Evolutionary conservation across 768 basidiomycete genomes (phyloP), one percentile per base, ranked within the genome.

Genomic region (Naematelia encephala): DNA sequence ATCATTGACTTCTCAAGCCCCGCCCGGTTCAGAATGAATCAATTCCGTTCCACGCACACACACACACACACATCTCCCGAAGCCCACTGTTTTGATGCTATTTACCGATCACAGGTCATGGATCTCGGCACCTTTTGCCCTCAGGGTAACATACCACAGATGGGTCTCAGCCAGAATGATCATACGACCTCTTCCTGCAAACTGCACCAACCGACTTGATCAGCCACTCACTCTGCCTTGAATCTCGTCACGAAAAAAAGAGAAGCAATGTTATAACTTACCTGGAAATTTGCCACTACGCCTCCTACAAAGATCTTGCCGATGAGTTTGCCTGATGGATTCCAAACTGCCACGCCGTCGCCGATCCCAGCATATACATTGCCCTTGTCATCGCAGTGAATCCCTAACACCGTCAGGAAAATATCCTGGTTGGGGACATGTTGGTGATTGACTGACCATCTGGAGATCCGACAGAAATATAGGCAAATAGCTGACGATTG

Each of bases 251-350:
- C n/a, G n/a, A n/a, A n/a, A n/a, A n/a, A n/a, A n/a, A n/a, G n/a
- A n/a, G n/a, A n/a, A n/a, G n/a, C n/a, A n/a, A n/a, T n/a, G n/a
- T n/a, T n/a, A n/a, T 19, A 19, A 29, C 58, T 44, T 26, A 54
- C 34, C 45, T 59, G 54, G 63, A 76, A 76, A 56, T 76, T 73
- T 25, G 74, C 74, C 12, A 58, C 45, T 1, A 63, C 62, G 1
- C 42, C 21, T 4, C 74, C 74, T 5, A 66, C 14, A 53, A 58
- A 77, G 59, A 77, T 74, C 63, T 73, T 75, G 56, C 76, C 76
- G n/a, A 75, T 52, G 4, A 77, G 59, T 21, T 48, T 64, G 25
- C 74, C 74, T 2, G 60, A 51, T 2, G 72, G 71, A 42, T 67
- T 66, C 61, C 62, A 75, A 8, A 75, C 74, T 5, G 62, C 57